A percentile compares a stretch with the other conserved stretches of the same genome.
These are phyloP conservation scores for Fusarium marasasianum DNA, from an alignment of 2,329 filamentous ascomycete species.

Conservation along the genomic window DNA sequence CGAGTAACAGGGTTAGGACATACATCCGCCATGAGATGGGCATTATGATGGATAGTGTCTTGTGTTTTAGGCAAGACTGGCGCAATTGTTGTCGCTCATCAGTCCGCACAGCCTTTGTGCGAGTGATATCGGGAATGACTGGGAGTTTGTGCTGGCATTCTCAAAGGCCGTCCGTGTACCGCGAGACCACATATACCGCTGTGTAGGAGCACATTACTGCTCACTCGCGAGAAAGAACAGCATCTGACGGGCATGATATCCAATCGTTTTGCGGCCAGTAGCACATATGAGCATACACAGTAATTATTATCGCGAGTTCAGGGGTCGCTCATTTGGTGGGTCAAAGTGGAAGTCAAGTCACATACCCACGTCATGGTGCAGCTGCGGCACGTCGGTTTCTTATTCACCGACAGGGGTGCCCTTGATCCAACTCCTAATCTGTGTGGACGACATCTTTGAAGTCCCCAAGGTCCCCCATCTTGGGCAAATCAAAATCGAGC, in stretches of 20 bases:
- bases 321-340: constrained; percentile 28
- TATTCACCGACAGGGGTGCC: constrained; percentile 24
- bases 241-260: constrained; percentile 18
- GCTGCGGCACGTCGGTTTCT: constrained; percentile 22
- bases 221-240: constrained; percentile 7
- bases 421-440: background rate
- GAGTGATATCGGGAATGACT: background rate
- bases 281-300: background rate
- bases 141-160: background rate
- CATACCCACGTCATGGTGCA: constrained; percentile 43
- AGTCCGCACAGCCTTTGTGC: background rate
- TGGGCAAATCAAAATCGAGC: constrained; percentile 22
- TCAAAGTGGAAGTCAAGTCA: constrained; percentile 10
- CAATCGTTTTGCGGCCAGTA: constrained; percentile 6
- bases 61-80: constrained; percentile 37
- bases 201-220: too few relatives aligned
- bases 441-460: background rate
- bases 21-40: background rate
- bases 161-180: background rate
- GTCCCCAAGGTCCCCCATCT: background rate
- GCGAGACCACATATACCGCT: background rate
- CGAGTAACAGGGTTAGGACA: constrained; percentile 8
- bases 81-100: constrained; percentile 1
- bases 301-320: constrained; percentile 22
- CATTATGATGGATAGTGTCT: constrained; percentile 35